Conservation (phyloP, 305 asterid species). For the Fraxinus baroniana region DNA sequence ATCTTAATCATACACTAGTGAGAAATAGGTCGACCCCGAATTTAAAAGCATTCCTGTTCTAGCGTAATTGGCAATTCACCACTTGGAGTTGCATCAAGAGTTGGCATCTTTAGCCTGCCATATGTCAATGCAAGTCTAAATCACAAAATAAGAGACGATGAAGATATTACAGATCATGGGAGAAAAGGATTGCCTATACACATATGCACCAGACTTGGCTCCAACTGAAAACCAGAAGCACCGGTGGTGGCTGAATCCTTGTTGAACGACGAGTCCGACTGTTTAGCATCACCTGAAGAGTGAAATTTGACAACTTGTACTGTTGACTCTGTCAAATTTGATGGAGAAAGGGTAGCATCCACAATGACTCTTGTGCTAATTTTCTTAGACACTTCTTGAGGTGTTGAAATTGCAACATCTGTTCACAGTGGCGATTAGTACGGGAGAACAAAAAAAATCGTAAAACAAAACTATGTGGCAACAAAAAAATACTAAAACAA, state of each 20-base stretch:
- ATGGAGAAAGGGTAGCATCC: constrained; percentile 23
- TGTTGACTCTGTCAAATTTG: constrained; percentile 30
- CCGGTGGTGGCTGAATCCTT: constrained; percentile 20
- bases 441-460: background rate
- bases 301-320: constrained; percentile 28
- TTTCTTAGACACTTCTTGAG: constrained; percentile 21
- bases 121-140: background rate
- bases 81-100: constrained; percentile 18
- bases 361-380: constrained; percentile 23
- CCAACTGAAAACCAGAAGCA: constrained; percentile 24
- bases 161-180: background rate
- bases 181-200: constrained; percentile 18
- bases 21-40: background rate
- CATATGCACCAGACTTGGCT: constrained; percentile 28
- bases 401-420: constrained; percentile 20
- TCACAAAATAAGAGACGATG: constrained; percentile 18
- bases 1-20: background rate
- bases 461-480: background rate
- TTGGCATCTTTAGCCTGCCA: constrained; percentile 35
- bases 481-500: constrained; percentile 11
- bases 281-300: constrained; percentile 26
- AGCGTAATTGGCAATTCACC: constrained; percentile 27
- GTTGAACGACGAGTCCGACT: constrained; percentile 25
- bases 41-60: constrained; percentile 36
- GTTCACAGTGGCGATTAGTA: constrained; percentile 19